These are phyloP conservation scores for Pseudoneurospora amorphoporcata DNA, from an alignment of 495 filamentous ascomycete species.

Conservation along the genomic window DNA sequence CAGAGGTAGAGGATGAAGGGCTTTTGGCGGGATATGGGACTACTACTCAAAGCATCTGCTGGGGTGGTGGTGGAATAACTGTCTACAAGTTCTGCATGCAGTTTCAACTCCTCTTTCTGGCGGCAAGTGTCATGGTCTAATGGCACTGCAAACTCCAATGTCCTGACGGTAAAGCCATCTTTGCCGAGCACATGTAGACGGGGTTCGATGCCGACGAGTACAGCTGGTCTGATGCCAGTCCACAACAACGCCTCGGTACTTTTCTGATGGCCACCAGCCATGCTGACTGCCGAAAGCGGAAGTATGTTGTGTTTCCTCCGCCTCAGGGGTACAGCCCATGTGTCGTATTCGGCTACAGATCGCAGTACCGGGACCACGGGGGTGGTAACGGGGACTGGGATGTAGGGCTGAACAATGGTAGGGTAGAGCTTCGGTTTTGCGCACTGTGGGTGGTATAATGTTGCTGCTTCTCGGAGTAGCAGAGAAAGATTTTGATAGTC, in stretches of 20 bases:
- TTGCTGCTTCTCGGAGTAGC: neutral
- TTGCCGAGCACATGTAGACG: rapidly evolving
- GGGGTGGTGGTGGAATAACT: neutral
- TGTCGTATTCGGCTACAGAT: neutral
- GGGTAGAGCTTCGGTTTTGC: neutral
- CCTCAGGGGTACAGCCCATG: neutral
- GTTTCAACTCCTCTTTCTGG: neutral
- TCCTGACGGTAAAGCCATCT: neutral
- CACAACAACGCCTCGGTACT: neutral
- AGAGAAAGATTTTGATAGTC: neutral
- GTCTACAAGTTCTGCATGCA: conserved; percentile 14
- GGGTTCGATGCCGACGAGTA: neutral
- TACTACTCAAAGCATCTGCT: neutral
- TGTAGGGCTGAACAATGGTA: neutral
- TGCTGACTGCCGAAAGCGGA: neutral
- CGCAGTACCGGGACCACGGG: neutral
- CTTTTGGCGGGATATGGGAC: neutral
- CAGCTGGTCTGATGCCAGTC: neutral
- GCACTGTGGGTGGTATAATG: neutral
- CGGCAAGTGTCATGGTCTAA: conserved; percentile 4
- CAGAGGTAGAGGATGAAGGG: conserved; percentile 42
- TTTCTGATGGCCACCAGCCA: neutral
- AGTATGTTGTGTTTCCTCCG: neutral
- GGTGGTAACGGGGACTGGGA: neutral
- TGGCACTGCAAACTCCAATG: conserved; percentile 10